Conservation (phyloP, 306 rosid genomes). For the Sindora glabra region DNA sequence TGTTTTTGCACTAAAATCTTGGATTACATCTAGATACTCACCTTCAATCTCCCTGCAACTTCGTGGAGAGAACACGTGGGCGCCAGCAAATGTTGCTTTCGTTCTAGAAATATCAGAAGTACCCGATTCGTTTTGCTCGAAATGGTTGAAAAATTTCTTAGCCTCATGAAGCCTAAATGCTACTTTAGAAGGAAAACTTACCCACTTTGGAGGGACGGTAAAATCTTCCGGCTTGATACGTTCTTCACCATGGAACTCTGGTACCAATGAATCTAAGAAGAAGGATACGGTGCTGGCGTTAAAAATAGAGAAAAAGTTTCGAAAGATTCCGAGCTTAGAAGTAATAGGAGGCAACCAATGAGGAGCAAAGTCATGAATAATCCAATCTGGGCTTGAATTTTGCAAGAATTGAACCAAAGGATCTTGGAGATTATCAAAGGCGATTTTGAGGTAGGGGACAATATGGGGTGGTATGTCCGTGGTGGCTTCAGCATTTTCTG, state of each 20-base stretch:
- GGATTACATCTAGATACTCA: conserved; percentile 6
- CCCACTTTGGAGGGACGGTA: too few species aligned
- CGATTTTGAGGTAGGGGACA: conserved; percentile 5
- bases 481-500: background rate
- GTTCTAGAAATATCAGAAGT: background rate
- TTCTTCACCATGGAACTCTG: background rate
- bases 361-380: background rate
- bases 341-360: background rate
- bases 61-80: conserved; percentile 9
- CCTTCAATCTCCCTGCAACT: conserved; percentile 25
- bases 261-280: too few species aligned
- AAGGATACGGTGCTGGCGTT: background rate
- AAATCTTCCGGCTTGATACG: too few species aligned
- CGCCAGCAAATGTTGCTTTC: background rate
- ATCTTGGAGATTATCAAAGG: conserved; percentile 13
- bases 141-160: background rate
- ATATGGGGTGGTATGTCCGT: too few species aligned
- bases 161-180: conserved; percentile 5
- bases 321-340: background rate
- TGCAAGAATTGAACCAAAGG: background rate
- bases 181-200: background rate
- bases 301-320: background rate
- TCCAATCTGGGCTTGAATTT: background rate
- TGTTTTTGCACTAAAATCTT: background rate
- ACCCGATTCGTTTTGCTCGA: background rate